Evolutionary conservation across 1,284 basidiomycete species (phyloP).

Genomic region (Gastroboletus turbinatus): DNA sequence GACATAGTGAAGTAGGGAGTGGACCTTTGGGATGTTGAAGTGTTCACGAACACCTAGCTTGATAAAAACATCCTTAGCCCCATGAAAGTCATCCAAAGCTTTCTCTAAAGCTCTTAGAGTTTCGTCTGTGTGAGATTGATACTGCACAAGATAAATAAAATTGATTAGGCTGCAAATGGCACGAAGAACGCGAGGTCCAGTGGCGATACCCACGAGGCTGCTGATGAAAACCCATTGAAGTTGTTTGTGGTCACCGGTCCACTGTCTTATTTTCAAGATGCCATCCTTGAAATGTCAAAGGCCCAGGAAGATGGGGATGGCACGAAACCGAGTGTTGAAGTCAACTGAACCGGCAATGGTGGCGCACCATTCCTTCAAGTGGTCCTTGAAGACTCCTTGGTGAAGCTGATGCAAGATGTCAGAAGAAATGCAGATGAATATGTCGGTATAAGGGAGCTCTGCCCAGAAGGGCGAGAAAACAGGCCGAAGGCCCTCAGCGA

Average conservation of each 20-base stretch:
- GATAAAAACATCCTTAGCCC: too few relatives aligned
- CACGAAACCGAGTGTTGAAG: not conserved
- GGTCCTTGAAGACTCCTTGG: not conserved
- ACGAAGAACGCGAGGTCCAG: too few relatives aligned
- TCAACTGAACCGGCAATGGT: not conserved
- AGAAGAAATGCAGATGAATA: not conserved
- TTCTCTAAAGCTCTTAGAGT: too few relatives aligned
- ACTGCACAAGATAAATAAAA: too few relatives aligned
- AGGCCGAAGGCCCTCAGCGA: rapidly evolving
- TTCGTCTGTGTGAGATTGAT: too few relatives aligned
- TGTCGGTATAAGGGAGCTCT: not conserved
- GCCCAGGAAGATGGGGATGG: not conserved
- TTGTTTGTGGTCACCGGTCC: not conserved
- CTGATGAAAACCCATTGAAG: too few relatives aligned
- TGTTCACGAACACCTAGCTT: too few relatives aligned
- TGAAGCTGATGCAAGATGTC: not conserved
- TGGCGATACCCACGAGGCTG: too few relatives aligned
- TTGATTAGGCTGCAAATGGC: too few relatives aligned
- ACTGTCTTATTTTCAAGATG: not conserved
- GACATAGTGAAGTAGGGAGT: too few relatives aligned
- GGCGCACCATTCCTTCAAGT: not conserved
- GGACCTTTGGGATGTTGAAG: too few relatives aligned
- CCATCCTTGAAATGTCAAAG: not conserved
- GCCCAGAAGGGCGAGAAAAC: not conserved
- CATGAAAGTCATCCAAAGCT: too few relatives aligned